Percentiles rank a stretch among this genome's conserved stretches.
Conservation (phyloP, 768 basidiomycete species). For the Mycena vulgaris region DNA sequence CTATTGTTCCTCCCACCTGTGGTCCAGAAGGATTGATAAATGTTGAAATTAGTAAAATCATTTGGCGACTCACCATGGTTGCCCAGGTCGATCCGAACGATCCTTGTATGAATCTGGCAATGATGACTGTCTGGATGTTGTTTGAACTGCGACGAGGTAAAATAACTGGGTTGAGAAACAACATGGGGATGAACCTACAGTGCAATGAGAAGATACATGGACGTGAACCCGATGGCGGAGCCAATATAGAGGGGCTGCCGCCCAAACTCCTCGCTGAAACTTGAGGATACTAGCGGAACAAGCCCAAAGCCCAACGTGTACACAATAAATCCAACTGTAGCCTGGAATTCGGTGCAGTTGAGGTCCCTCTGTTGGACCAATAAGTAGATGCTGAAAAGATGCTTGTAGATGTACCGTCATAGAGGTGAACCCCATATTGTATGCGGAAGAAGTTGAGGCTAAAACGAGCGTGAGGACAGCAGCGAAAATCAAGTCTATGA, state of each 20-base stretch:
- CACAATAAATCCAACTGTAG: slow-evolving; percentile 64
- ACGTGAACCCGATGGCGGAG: slow-evolving; percentile 64
- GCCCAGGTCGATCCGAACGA: slow-evolving; percentile 79
- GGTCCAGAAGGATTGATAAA: background rate
- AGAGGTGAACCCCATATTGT: slow-evolving; percentile 68
- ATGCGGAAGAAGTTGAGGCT: slow-evolving; percentile 69
- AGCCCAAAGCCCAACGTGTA: slow-evolving; percentile 75
- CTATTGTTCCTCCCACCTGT: slow-evolving; percentile 73
- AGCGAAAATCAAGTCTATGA: background rate
- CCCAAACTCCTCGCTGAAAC: slow-evolving; percentile 83
- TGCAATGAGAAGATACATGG: slow-evolving; percentile 66
- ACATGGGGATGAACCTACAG: slow-evolving; percentile 51
- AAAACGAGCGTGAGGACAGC: background rate
- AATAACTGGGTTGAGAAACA: background rate
- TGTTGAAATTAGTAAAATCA: background rate
- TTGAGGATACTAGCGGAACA: slow-evolving; percentile 75
- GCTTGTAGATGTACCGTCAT: slow-evolving; percentile 60
- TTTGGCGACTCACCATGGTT: slow-evolving; percentile 57
- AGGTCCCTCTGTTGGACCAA: slow-evolving; percentile 50
- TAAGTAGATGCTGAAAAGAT: slow-evolving; percentile 51
- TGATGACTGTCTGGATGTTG: slow-evolving; percentile 74
- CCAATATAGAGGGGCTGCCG: slow-evolving; percentile 71
- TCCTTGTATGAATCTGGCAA: slow-evolving; percentile 77
- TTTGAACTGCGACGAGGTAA: slow-evolving; percentile 49
- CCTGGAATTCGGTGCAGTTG: slow-evolving; percentile 60